phyloP scores from a whole-genome alignment of 257 asterid species.

The Gentiana dahurica region DNA sequence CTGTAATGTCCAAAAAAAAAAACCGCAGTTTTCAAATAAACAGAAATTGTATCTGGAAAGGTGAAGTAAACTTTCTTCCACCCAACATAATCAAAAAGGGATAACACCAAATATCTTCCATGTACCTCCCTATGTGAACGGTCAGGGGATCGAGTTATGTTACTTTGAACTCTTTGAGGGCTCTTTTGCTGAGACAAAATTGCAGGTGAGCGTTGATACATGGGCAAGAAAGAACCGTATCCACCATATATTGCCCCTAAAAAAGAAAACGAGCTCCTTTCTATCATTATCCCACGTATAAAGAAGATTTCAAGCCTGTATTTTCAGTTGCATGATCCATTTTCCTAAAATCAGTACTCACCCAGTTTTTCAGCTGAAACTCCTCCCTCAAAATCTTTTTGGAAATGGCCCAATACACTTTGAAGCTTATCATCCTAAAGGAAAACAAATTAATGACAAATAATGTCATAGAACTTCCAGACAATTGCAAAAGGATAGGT shows the following conservation, averaged over 20 bases:
- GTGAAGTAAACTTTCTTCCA: constrained; percentile 11
- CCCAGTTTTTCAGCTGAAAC: constrained; percentile 77
- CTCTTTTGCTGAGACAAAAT: constrained; percentile 49
- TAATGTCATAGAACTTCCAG: too few species aligned
- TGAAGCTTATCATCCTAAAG: constrained; percentile 75
- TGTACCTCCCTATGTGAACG: constrained; percentile 41
- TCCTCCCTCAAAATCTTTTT: constrained; percentile 91
- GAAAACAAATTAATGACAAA: neutral
- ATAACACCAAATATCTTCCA: constrained; percentile 12
- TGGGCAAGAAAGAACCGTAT: constrained; percentile 85
- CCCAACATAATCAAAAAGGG: constrained; percentile 11
- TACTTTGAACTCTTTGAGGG: constrained; percentile 46
- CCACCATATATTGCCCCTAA: constrained; percentile 90
- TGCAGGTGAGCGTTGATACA: constrained; percentile 67
- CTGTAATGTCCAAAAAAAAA: constrained; percentile 27
- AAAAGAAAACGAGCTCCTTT: constrained; percentile 14
- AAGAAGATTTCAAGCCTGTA: constrained; percentile 7
- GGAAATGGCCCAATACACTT: constrained; percentile 78
- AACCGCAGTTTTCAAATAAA: constrained; percentile 25
- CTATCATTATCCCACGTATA: constrained; percentile 13
- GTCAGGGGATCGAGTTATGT: constrained; percentile 33
- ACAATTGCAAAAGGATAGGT: too few species aligned
- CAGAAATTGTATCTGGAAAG: constrained; percentile 8
- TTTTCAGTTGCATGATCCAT: constrained; percentile 8
- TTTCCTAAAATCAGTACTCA: constrained; percentile 26